These are phyloP conservation scores for Helotiales sp. DNA, from an alignment of 2,329 filamentous ascomycete genomes.

Conservation along the genomic window DNA sequence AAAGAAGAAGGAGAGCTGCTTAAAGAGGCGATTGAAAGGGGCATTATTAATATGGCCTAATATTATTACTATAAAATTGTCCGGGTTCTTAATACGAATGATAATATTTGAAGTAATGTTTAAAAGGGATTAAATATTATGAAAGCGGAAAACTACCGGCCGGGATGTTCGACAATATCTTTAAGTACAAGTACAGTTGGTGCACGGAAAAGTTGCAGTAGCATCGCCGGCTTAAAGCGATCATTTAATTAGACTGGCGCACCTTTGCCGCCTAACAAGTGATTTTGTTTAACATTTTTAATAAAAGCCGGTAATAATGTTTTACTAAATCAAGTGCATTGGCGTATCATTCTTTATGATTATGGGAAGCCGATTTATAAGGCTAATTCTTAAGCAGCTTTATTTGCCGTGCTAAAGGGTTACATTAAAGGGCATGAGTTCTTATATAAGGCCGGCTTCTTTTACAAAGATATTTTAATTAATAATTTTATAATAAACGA, in stretches of 20 bases:
- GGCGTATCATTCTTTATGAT: conserved; percentile 48
- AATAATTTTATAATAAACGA: conserved; percentile 55
- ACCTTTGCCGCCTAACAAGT: conserved; percentile 42
- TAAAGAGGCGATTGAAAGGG: conserved; percentile 44
- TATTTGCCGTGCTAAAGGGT: conserved; percentile 46
- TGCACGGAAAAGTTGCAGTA: conserved; percentile 29
- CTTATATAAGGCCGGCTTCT: conserved; percentile 44
- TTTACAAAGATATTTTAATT: conserved; percentile 52
- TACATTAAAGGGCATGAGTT: conserved; percentile 48
- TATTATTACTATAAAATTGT: conserved; percentile 52
- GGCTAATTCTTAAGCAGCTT: conserved; percentile 43
- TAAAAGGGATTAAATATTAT: too few relatives aligned
- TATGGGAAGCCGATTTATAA: conserved; percentile 49
- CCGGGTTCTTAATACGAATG: conserved; percentile 40
- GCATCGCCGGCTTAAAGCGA: conserved; percentile 27
- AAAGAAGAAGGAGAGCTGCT: conserved; percentile 50
- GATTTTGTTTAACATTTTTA: conserved; percentile 41
- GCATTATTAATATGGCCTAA: conserved; percentile 47
- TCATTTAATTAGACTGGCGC: conserved; percentile 13
- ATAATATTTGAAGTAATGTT: conserved; percentile 44
- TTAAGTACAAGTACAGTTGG: conserved; percentile 30
- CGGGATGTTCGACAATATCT: conserved; percentile 35
- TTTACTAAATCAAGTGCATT: conserved; percentile 47
- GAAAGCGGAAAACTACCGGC: conserved; percentile 44
- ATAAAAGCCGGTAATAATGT: conserved; percentile 35